Evolutionary conservation across 441 rosid genomes (phyloP), one percentile per base, ranked within the genome.

Genomic region (California macrophylla): DNA sequence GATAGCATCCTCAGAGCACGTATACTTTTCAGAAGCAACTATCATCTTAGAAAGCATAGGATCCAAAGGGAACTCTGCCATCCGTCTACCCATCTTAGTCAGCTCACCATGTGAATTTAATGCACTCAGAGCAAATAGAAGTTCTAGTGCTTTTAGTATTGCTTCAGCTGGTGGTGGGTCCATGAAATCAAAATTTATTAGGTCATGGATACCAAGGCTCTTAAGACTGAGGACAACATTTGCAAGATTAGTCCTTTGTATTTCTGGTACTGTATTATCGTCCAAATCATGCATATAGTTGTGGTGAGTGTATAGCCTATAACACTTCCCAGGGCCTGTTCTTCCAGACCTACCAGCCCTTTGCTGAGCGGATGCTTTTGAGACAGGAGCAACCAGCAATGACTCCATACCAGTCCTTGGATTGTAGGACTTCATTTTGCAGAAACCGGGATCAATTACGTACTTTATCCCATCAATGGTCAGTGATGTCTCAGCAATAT

Each of bases 351-450:
- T 89, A 64, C 99, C 97, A 64, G 97, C 93, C 42, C 98, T 91
- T 77, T 95, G 99, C 77, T 79, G 86, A n/a, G 99, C 98, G 68
- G 99, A 92, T 75, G 98, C 99, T 81, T 95, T 95, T 26, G 99
- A 95, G 69, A 90, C 88, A 4, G 99, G 98, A 76, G 92, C 82
- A 18, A 95, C 82, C 47, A 90, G 87, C 84, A 95, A 82, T 62
- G 98, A 87, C 76, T 95, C 99, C 99, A 92, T 92, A 68, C 99
- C 99, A 15, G 99, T 90, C 77, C 98, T 90, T 6, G 98, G 97
- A 75, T 95, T 95, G 82, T 90, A 92, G 2, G 98, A 90, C 26
- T 86, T 95, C 96, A 90, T 93, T 86, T 95, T 92, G 80, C 91
- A 86, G 78, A 88, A 95, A 13, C 98, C 98, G 2, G 98, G 98